Evolutionary conservation across 352 stramenopile genomes (phyloP), one percentile per base, ranked within the genome.

Genomic region (Phytophthora chlamydospora): DNA sequence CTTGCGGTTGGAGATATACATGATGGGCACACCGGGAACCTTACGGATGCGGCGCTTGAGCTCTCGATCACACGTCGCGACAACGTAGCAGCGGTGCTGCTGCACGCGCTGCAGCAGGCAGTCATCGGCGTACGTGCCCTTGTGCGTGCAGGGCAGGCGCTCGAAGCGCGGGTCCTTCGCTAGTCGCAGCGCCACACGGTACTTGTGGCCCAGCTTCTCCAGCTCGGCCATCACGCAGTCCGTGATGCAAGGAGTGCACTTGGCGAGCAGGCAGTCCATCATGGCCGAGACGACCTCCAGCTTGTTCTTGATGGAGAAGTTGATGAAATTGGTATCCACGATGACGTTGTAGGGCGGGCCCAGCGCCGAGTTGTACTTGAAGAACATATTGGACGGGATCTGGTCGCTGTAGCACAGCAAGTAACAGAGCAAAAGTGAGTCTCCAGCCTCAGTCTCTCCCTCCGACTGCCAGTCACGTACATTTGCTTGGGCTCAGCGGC

Each of bases 241-340:
- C 4, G 97, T 99, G 46, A 99, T 98, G 72, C 97, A 99, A 5
- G 97, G 93, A 41, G 94, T 95, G 68, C 96, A 98, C 78, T 99
- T 99, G 58, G 98, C 98, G 19, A 99, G 87, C 45, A 99, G 85
- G 75, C 98, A 99, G 83, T 99, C 98, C 97, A 99, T 99, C 97
- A 99, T 99, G 40, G 93, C 89, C 43, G 98, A 97, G 16, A 99
- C 90, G 35, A 99, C 91, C 71, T 99, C 98, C 55, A 99, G 89
- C 69, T 98, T 98, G 86, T 99, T 98, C 61, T 98, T 98, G 80
- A 99, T 99, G 34, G 93, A 98, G 64, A 99, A 99, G 75, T 99
- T 99, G 77, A 99, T 99, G 87, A 99, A 99, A 78, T 99, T 99
- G 17, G 98, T 99, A 90, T 99, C 98, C 43, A 99, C 86, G 12